Conservation (phyloP, 345 rosid species). For the Eucalyptus sideroxylon region DNA sequence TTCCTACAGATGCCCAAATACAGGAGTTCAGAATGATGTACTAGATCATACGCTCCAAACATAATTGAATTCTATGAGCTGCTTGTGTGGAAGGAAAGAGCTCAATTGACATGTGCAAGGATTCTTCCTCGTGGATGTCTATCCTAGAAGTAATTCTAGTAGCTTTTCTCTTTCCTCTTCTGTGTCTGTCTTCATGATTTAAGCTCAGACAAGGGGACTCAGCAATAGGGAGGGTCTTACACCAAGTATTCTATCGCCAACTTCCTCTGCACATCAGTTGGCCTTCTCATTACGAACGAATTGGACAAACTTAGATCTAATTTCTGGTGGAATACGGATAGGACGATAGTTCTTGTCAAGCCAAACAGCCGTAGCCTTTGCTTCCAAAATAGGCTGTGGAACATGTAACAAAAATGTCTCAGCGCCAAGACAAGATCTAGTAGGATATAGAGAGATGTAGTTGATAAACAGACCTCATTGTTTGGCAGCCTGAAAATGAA, state of each 20-base stretch:
- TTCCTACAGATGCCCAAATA: background rate
- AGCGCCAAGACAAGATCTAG: background rate
- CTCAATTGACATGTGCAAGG: background rate
- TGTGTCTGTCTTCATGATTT: background rate
- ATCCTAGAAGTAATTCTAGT: background rate
- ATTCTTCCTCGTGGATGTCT: background rate
- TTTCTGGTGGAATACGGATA: constrained; percentile 54
- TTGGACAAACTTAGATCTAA: constrained; percentile 51
- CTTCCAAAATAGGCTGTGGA: constrained; percentile 60
- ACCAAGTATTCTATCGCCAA: background rate
- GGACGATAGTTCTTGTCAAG: constrained; percentile 72
- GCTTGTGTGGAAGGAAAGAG: background rate
- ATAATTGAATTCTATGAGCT: background rate
- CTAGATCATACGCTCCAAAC: background rate
- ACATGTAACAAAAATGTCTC: background rate
- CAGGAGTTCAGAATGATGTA: background rate
- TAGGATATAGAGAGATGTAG: background rate
- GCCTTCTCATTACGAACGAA: constrained; percentile 27
- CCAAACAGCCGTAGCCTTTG: constrained; percentile 73
- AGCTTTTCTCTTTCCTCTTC: background rate
- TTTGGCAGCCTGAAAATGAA: constrained; percentile 62
- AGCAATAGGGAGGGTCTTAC: background rate
- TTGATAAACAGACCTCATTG: constrained; percentile 34
- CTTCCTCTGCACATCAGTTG: background rate
- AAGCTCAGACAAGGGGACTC: background rate